Conservation (phyloP, 768 basidiomycete species). For the Collybia mongolica region DNA sequence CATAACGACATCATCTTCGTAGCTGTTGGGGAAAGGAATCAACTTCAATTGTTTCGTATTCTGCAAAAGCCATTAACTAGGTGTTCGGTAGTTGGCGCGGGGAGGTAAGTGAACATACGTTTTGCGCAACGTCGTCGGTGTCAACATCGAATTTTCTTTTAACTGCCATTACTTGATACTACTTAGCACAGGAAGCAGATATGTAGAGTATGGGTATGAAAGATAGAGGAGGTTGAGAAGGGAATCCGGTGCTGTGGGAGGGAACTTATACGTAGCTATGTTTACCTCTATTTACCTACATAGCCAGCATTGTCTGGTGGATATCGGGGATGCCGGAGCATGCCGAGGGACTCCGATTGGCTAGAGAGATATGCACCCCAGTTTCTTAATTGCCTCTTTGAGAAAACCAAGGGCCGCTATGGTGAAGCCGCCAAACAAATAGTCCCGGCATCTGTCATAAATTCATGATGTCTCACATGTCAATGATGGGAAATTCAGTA, state of each 20-base stretch:
- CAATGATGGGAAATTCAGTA: too few relatives aligned
- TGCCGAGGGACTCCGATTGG: constrained; percentile 7
- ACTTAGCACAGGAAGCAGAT: constrained; percentile 8
- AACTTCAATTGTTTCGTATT: constrained; percentile 71
- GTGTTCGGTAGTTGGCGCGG: constrained; percentile 14
- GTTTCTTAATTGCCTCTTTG: constrained; percentile 10
- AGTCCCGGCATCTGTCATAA: neutral
- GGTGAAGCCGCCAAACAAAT: neutral
- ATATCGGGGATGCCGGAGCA: neutral
- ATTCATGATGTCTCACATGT: neutral
- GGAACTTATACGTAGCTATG: constrained; percentile 25
- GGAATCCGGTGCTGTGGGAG: constrained; percentile 10
- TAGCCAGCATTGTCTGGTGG: neutral
- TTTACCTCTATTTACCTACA: constrained; percentile 20
- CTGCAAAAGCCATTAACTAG: constrained; percentile 25
- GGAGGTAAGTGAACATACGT: constrained; percentile 33
- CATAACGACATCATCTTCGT: constrained; percentile 71
- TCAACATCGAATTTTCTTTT: constrained; percentile 77
- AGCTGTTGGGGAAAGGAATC: constrained; percentile 69
- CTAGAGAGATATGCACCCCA: constrained; percentile 18
- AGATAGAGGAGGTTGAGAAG: constrained; percentile 17
- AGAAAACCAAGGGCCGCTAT: neutral
- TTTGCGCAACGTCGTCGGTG: constrained; percentile 48
- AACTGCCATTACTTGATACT: constrained; percentile 50
- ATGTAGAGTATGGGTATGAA: constrained; percentile 12